Percentiles rank a stretch among this genome's conserved stretches.
phyloP scores from a whole-genome alignment of 2,329 filamentous ascomycete genomes.

The Pseudocercospora musae region DNA sequence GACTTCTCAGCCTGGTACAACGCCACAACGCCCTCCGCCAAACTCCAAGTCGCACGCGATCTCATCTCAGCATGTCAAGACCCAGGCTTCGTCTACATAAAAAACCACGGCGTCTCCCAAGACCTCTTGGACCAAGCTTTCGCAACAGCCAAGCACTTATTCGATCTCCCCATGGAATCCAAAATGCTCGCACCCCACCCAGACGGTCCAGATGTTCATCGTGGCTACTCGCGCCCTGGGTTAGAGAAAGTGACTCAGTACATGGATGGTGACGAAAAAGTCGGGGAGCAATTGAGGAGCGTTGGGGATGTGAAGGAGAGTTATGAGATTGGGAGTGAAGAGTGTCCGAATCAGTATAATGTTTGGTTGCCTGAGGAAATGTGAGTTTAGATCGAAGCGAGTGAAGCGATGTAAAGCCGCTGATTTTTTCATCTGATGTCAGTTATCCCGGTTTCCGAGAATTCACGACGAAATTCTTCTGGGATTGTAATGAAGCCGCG shows the following conservation, averaged over 20 bases:
- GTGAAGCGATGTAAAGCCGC: too few species aligned
- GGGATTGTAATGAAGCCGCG: constrained; percentile 31
- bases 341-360: constrained; percentile 45
- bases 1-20: constrained; percentile 22
- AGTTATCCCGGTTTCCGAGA: constrained; percentile 44
- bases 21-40: background rate
- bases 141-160: constrained; percentile 36
- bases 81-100: constrained; percentile 44
- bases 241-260: constrained; percentile 14
- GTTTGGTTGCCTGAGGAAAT: constrained; percentile 48
- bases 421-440: too few species aligned
- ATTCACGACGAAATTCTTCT: constrained; percentile 36
- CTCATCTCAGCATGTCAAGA: constrained; percentile 40
- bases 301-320: constrained; percentile 35
- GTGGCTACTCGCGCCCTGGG: constrained; percentile 39
- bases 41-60: constrained; percentile 26
- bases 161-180: constrained; percentile 34
- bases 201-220: constrained; percentile 38
- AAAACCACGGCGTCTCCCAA: constrained; percentile 38
- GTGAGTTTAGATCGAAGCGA: too few species aligned
- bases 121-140: constrained; percentile 31
- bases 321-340: constrained; percentile 48
- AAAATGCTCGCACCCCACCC: constrained; percentile 43
- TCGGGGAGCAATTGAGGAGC: constrained; percentile 3
- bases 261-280: constrained; percentile 8